These are phyloP conservation scores for Saxispiralis lemnorum DNA, from an alignment of 495 filamentous ascomycete species.

Conservation along the genomic window DNA sequence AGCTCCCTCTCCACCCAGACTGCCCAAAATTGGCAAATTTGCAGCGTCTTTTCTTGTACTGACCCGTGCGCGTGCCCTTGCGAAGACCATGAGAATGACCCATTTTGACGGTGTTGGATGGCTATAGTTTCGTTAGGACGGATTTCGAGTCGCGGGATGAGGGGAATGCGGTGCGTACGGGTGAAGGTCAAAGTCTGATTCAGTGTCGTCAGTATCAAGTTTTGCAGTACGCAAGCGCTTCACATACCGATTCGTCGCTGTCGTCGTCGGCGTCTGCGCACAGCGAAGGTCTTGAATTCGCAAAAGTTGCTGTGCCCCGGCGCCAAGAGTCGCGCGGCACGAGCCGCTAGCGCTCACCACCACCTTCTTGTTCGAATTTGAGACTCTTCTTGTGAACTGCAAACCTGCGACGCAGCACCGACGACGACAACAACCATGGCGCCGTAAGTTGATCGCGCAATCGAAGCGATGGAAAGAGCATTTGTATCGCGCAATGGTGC, in stretches of 20 bases:
- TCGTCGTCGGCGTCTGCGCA: neutral
- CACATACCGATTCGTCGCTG: neutral
- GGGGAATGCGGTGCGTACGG: constrained; percentile 5
- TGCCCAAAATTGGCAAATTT: too few species aligned
- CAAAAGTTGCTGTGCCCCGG: neutral
- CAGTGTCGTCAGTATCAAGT: too few species aligned
- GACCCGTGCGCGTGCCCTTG: constrained; percentile 60
- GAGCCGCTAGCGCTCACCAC: constrained; percentile 1
- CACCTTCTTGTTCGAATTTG: constrained; percentile 2
- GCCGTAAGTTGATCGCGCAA: constrained; percentile 10
- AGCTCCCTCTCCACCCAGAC: neutral
- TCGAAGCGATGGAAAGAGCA: too few species aligned
- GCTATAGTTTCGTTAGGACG: constrained; percentile 7
- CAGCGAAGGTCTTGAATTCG: neutral
- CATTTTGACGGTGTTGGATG: constrained; percentile 38
- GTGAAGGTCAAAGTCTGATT: neutral
- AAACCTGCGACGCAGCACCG: constrained; percentile 6
- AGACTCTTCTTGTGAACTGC: neutral
- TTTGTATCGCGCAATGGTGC: too few species aligned
- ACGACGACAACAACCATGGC: constrained; percentile 14
- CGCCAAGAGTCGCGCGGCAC: neutral
- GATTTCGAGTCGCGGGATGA: neutral
- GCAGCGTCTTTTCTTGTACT: constrained; percentile 1
- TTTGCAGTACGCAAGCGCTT: too few species aligned
- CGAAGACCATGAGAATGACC: constrained; percentile 93